Conservation (phyloP, 257 asterid species). For the Nyctanthes arbortristis region DNA sequence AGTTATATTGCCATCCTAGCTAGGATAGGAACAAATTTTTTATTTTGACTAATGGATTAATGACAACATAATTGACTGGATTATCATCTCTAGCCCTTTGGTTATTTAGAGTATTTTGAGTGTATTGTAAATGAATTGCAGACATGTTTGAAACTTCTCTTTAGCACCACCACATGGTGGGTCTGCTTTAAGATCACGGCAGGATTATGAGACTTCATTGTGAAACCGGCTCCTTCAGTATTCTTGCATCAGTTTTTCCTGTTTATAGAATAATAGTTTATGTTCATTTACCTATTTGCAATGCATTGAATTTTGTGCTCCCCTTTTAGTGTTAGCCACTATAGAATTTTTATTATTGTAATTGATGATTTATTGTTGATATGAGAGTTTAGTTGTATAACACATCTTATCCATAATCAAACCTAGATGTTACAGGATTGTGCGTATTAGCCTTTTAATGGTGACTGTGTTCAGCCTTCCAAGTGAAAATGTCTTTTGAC, state of each 20-base stretch:
- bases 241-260: not conserved
- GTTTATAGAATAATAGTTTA: not conserved
- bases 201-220: constrained; percentile 61
- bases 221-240: constrained; percentile 16
- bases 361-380: constrained; percentile 6
- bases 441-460: constrained; percentile 45
- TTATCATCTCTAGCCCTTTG: constrained; percentile 41
- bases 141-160: constrained; percentile 56
- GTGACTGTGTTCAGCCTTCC: constrained; percentile 66
- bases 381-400: not conserved
- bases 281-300: not conserved
- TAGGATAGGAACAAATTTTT: not conserved
- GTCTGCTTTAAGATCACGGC: constrained; percentile 47
- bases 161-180: constrained; percentile 64
- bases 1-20: not conserved
- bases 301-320: constrained; percentile 7
- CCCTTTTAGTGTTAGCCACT: no score
- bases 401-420: constrained; percentile 1
- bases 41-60: constrained; percentile 8
- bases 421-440: constrained; percentile 29
- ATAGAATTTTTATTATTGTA: no score
- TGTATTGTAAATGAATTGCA: constrained; percentile 60
- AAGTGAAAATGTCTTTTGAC: constrained; percentile 75
- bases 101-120: constrained; percentile 60
- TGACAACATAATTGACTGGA: constrained; percentile 18